Percentiles rank a stretch among this genome's conserved stretches.
Evolutionary conservation across 768 basidiomycete genomes (phyloP).

Genomic region (Trichaptum fuscoviolaceum): DNA sequence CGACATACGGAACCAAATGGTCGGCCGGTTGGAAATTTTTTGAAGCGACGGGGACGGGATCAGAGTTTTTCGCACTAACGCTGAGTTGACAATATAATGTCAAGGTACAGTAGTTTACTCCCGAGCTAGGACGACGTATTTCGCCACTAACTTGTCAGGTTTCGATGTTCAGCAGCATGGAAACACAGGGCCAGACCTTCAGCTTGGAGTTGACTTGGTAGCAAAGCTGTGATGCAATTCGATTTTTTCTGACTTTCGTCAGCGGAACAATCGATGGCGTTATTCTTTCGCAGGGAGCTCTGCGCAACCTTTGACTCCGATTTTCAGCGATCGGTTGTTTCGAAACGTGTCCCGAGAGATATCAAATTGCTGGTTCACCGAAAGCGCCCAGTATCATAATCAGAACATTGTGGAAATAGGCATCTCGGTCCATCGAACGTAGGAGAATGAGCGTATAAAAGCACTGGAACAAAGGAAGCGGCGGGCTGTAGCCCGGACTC

Average conservation of each 20-base stretch:
- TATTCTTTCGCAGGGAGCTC: not conserved
- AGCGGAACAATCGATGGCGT: not conserved
- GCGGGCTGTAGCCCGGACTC: too few relatives aligned
- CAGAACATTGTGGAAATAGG: too few relatives aligned
- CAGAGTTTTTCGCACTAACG: not conserved
- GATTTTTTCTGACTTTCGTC: not conserved
- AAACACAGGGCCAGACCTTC: not conserved
- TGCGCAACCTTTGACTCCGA: too few relatives aligned
- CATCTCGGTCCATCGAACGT: too few relatives aligned
- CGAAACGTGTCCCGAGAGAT: not conserved
- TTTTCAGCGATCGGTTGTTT: not conserved
- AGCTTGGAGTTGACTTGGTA: not conserved
- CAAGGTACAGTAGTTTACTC: not conserved
- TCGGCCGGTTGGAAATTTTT: too few relatives aligned
- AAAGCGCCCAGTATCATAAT: not conserved
- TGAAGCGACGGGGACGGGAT: not conserved
- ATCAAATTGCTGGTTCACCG: not conserved
- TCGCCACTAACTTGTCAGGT: not conserved
- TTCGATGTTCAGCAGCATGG: not conserved
- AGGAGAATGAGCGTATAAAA: too few relatives aligned
- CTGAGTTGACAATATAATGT: not conserved
- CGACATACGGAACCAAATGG: too few relatives aligned
- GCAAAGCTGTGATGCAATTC: too few relatives aligned
- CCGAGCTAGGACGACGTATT: not conserved
- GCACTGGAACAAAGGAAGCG: too few relatives aligned